Evolutionary conservation across 2,329 filamentous ascomycete species (phyloP), one percentile per base, ranked within the genome.

Genomic region (Pseudophaeomoniella oleicola): DNA sequence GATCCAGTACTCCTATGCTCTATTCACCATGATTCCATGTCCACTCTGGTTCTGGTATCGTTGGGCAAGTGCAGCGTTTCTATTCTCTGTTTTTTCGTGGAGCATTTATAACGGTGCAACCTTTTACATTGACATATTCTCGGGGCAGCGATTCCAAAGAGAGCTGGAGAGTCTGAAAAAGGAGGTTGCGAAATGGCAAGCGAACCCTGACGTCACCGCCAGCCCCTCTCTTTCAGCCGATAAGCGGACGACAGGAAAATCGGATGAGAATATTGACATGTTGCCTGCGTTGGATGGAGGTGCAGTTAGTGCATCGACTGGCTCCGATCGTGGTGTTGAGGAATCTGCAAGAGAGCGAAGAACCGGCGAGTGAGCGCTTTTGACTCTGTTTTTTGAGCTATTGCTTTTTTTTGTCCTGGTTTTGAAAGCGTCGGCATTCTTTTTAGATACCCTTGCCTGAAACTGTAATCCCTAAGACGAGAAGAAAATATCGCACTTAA

Each of bases 21-120:
- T 93, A 4, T 60, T 88, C 34, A 98, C 90, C 5, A 96, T 98
- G 80, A 63, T 94, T 4, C 90, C 90, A 0, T 96, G 87, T 46
- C 86, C 88, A 0, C 50, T 98, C 5, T 98, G 90, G 88, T 94
- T 98, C 59, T 81, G 82, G 67, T 90, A 78, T 53, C 75, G 79
- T 32, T 84, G 78, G 70, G 78, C 83, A 0, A 90, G 82, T 30
- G 75, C 78, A 2, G 46, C 56, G 0, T 98, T 94, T 59, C 66
- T 98, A 32, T 66, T 79, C 37, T 62, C 73, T 2, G 77, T 98
- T n/a, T 96, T 98, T 52, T 69, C 75, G 31, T 94, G 87, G 86
- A 92, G 84, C 48, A 81, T 94, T 38, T 92, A 94, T 64, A 98
- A 98, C 49, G 90, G 90, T 19, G 85, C 90, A 13, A 96, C 87